These are phyloP conservation scores for Coemansia sp. DNA, from an alignment of 192 early-diverging fungal genomes.

Conservation along the genomic window DNA sequence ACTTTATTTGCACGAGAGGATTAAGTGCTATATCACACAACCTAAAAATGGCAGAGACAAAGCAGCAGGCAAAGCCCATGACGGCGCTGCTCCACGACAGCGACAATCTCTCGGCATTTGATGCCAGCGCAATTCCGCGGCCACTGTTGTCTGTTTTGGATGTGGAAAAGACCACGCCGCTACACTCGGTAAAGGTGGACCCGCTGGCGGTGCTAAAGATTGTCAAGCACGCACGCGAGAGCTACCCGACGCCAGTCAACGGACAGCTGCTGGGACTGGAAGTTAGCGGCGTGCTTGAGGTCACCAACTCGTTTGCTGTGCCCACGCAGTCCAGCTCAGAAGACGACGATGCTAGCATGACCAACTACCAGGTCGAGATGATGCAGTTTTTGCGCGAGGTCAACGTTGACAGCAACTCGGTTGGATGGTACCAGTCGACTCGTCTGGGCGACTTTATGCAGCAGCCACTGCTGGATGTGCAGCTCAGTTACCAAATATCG, in stretches of 20 bases:
- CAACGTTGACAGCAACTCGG: constrained; percentile 94
- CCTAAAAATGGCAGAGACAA: constrained; percentile 18
- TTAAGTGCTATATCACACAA: neutral
- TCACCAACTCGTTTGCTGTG: constrained; percentile 90
- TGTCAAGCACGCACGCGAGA: constrained; percentile 93
- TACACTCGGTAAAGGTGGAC: constrained; percentile 70
- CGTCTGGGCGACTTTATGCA: constrained; percentile 87
- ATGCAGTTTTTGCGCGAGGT: constrained; percentile 88
- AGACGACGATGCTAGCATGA: constrained; percentile 51
- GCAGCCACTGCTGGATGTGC: constrained; percentile 84
- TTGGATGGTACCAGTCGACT: constrained; percentile 96
- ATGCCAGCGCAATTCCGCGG: constrained; percentile 39
- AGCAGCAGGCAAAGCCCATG: constrained; percentile 51
- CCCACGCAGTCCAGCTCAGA: constrained; percentile 61
- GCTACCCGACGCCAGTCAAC: constrained; percentile 72
- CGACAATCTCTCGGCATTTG: constrained; percentile 25
- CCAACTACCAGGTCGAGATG: constrained; percentile 93
- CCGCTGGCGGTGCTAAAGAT: constrained; percentile 91
- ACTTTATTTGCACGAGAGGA: neutral
- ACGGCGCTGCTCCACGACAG: constrained; percentile 47
- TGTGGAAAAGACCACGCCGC: constrained; percentile 58
- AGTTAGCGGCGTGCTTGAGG: constrained; percentile 83
- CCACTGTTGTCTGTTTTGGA: constrained; percentile 54
- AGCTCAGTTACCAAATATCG: constrained; percentile 87
- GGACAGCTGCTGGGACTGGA: constrained; percentile 96